Conservation (phyloP, 176 grass and related monocot genomes). For the Bromus sterilis region DNA sequence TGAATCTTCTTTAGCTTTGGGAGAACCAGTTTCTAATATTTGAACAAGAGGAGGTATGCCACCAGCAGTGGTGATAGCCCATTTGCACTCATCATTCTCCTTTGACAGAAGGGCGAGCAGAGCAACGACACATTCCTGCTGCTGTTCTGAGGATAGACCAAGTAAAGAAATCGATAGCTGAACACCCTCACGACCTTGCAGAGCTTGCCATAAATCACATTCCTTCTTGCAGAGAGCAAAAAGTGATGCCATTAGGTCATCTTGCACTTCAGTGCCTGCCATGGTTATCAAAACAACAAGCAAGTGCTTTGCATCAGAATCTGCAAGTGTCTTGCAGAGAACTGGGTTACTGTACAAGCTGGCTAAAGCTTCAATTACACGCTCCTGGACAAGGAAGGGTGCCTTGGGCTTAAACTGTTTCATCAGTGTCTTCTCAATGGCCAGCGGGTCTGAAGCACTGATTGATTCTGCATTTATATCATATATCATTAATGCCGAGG, state of each 20-base stretch:
- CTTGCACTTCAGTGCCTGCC: slow-evolving; percentile 85
- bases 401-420: slow-evolving; percentile 92
- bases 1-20: slow-evolving; percentile 99
- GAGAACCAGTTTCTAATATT: slow-evolving; percentile 95
- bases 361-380: slow-evolving; percentile 97
- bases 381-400: slow-evolving; percentile 87
- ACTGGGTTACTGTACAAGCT: slow-evolving; percentile 94
- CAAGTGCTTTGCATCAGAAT: slow-evolving; percentile 88
- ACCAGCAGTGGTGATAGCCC: slow-evolving; percentile 98
- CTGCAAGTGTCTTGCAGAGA: slow-evolving; percentile 72
- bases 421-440: slow-evolving; percentile 84
- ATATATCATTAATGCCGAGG: slow-evolving; percentile 99
- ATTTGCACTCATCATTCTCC: slow-evolving; percentile 99
- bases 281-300: slow-evolving; percentile 98
- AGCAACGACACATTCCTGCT: slow-evolving; percentile 99
- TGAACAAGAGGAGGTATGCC: slow-evolving; percentile 99
- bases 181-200: slow-evolving; percentile 97
- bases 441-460: slow-evolving; percentile 68
- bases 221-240: slow-evolving; percentile 85
- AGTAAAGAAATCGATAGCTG: slow-evolving; percentile 97
- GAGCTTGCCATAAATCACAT: slow-evolving; percentile 90
- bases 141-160: slow-evolving; percentile 97
- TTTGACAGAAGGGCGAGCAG: slow-evolving; percentile 89
- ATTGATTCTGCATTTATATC: slow-evolving; percentile 84
- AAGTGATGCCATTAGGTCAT: slow-evolving; percentile 87